Evolutionary conservation across 495 filamentous ascomycete genomes (phyloP), one percentile per base, ranked within the genome.

Genomic region (Tetracladium setigerum): DNA sequence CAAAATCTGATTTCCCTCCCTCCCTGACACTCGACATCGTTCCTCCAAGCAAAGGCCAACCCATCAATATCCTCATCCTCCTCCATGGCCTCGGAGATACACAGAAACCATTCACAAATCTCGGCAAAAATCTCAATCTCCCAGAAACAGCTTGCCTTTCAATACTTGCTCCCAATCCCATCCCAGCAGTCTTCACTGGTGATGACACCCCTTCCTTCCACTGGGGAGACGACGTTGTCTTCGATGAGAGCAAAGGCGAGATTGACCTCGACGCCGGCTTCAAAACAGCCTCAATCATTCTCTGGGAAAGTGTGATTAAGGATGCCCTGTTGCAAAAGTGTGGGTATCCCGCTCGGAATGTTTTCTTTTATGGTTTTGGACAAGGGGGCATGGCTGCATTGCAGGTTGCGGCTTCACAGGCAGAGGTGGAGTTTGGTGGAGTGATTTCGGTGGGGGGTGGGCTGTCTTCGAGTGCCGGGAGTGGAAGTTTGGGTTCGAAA

Each of bases 41-140:
- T 15, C 68, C 41, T 60, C 79, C 63, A 67, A 66, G 27, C 46
- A 60, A 35, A 62, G 69, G 42, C 67, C 70, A 17, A 38, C 56
- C 79, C 44, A 82, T 79, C 15, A 81, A 89, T 56, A 73, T 95
- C 59, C 83, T 97, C 32, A 64, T 96, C 61, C 78, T 96, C 40
- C 81, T 96, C 35, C 91, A 98, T 66, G 89, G 91, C 46, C 76
- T 97, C 2, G 92, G 92, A 27, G 91, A 96, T 63, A 79, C 76
- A 13, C 71, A 84, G 33, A 49, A 58, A 2, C 67, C 83, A 11
- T 95, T 95, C 68, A 71, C 79, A 41, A 53, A 64, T n/a, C 81
- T 96, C 49, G 87, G 77, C 32, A 66, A 67, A n/a, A 77, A 80
- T 52, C 65, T 96, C n/a, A 62, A 74, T 35, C 79, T 96, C 11